Conservation (phyloP, 164 flowering plant species). For the Saururus chinensis region DNA sequence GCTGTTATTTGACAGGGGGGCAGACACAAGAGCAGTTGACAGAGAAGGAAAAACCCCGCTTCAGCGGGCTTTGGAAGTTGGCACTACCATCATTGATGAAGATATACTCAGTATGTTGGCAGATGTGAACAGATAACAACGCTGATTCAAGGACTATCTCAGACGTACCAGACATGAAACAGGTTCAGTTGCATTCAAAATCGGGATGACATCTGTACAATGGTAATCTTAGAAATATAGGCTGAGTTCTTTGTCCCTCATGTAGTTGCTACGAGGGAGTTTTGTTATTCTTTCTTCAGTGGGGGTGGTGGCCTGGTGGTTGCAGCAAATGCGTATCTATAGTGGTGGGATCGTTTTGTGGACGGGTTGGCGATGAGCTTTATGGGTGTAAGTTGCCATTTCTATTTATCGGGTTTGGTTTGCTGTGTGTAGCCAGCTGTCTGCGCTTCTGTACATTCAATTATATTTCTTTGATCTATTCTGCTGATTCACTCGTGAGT, state of each 20-base stretch:
- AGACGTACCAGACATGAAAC: neutral
- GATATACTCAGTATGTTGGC: constrained; percentile 52
- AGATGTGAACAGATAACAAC: constrained; percentile 38
- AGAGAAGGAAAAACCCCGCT: constrained; percentile 45
- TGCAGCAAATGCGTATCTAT: constrained; percentile 1
- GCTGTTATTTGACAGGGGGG: constrained; percentile 10
- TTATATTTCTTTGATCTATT: neutral
- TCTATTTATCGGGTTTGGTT: constrained; percentile 12
- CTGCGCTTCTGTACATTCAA: constrained; percentile 4
- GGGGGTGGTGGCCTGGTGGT: neutral
- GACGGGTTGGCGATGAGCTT: constrained; percentile 8
- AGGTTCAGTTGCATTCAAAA: neutral
- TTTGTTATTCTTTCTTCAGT: neutral
- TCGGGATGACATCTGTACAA: constrained; percentile 13
- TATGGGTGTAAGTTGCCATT: constrained; percentile 10
- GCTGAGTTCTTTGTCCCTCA: neutral
- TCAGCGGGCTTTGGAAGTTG: constrained; percentile 35
- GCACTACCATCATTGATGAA: constrained; percentile 33
- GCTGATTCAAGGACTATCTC: constrained; percentile 1
- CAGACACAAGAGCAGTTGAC: constrained; percentile 45
- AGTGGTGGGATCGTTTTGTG: constrained; percentile 1
- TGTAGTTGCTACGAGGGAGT: neutral
- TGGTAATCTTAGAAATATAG: constrained; percentile 1
- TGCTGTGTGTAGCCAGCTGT: constrained; percentile 5
- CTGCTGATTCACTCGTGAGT: neutral